Conservation (phyloP, 2,329 filamentous ascomycete genomes). For the Triangularia verruculosa region DNA sequence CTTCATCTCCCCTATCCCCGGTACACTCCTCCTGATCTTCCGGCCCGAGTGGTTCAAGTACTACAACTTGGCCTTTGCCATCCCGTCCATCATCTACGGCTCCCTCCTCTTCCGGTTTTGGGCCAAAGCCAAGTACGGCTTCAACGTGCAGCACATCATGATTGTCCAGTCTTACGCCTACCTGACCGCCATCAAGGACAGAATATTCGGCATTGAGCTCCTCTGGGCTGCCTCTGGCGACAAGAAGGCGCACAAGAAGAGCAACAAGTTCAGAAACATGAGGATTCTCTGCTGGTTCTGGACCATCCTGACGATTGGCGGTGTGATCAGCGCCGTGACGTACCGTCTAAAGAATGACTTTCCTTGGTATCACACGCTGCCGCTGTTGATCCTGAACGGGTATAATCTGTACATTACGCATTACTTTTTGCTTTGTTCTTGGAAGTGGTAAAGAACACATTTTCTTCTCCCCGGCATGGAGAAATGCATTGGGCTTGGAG, state of each 20-base stretch:
- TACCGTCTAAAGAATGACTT: conserved; percentile 36
- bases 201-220: conserved; percentile 38
- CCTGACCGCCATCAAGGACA: conserved; percentile 42
- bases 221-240: conserved; percentile 41
- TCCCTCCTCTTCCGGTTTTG: conserved; percentile 39
- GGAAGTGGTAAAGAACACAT: conserved; percentile 21
- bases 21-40: conserved; percentile 39
- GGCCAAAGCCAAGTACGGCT: conserved; percentile 40
- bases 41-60: conserved; percentile 42
- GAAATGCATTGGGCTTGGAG: not conserved
- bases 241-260: conserved; percentile 38
- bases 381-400: conserved; percentile 37
- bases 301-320: conserved; percentile 34
- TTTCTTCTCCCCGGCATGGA: not conserved
- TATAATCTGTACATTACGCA: conserved; percentile 41
- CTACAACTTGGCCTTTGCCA: conserved; percentile 43
- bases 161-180: conserved; percentile 43
- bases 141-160: conserved; percentile 43
- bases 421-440: conserved; percentile 37
- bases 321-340: conserved; percentile 35
- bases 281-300: conserved; percentile 39
- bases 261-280: conserved; percentile 44
- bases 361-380: conserved; percentile 40
- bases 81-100: conserved; percentile 40
- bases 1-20: conserved; percentile 41